Evolutionary conservation across 2,329 filamentous ascomycete genomes (phyloP), one percentile per base, ranked within the genome.

Genomic region (Falciphora oryzae): DNA sequence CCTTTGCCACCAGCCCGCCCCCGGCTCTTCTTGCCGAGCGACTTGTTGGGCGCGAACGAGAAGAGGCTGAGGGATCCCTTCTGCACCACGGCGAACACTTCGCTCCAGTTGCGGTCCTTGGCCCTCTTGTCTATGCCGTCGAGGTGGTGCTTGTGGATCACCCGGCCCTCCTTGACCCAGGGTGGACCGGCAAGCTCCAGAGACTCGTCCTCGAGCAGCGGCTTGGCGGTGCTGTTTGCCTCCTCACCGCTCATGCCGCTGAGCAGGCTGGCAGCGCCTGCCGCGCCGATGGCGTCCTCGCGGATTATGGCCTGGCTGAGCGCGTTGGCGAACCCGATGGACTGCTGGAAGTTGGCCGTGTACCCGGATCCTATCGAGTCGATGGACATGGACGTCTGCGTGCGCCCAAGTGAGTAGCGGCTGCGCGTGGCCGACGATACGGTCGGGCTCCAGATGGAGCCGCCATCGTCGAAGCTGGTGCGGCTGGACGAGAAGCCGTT

Each of bases 301-400:
- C 95, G 90, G 69, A 97, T 97, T 68, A 98, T 99, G 50, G 94
- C 94, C 74, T 98, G 94, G 71, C 93, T 97, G 14, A 99, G 83
- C 4, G 95, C 95, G 74, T 97, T 98, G 64, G 95, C 95, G 73
- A 99, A 99, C 0, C 95, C 95, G 73, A 99, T 97, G 0, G 93
- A 96, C 76, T 97, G 93, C 76, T 97, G 93, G 75, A 94, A 97
- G 60, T 88, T 85, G 8, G 62, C 63, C 6, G 87, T 88, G 75
- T 89, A 89, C 44, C 87, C 85, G 1, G 91, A 93, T 27, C 88
- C 89, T 70, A 98, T 88, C 1, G 93, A 97, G 73, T 97, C 92
- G 71, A 97, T 90, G 5, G 93, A 97, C 81, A 95, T 91, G 3
- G 93, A 94, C 0, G 92, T 93, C 67, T 96, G 88, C 0, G 93